Evolutionary conservation across 495 filamentous ascomycete species (phyloP), one percentile per base, ranked within the genome.

Genomic region (Penicillium salamii): DNA sequence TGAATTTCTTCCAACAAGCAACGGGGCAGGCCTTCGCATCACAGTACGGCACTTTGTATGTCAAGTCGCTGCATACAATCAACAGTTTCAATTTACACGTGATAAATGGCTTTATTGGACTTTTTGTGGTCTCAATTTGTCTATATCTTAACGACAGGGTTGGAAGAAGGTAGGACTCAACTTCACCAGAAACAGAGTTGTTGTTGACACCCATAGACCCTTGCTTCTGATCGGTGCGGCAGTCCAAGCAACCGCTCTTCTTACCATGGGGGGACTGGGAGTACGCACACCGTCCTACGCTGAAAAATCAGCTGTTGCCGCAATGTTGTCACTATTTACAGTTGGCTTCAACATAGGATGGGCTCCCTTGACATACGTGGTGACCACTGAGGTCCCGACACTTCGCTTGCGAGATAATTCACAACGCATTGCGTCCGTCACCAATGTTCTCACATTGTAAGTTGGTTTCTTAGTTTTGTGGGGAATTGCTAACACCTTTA

Each of bases 1-100:
- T 54, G 17, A 67, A 66, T 31, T 63, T 69, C 29, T 69, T 69
- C 51, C 50, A 61, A 8, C 68, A 72, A 49, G 58, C 64, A 2
- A 70, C 69, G 4, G 69, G 69, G 8, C 54, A 59, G 17, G 52
- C 55, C 0, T 72, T 72, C 39, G 55, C 59, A 15, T 54, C 57
- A 6, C 53, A 58, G 20, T 72, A 72, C 33, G 59, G 63, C 13
- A 66, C 63, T 1, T 13, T 70, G 3, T 72, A 70, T 39, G 57
- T 72, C 9, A 55, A 66, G 38, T 59, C 62, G 3, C 34, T 72
- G n/a, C 53, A 59, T 5, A 53, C 62, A 0, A 41, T 72, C 35
- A 70, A 72, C 26, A 54, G 66, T 1, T 70, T 72, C 36, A 58
- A 63, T 20, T 50, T 58, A 17, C 50, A 42, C 5, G 20, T 58